These are phyloP conservation scores for Myriosclerotinia scirpicola DNA, from an alignment of 2,329 filamentous ascomycete genomes.

Conservation along the genomic window DNA sequence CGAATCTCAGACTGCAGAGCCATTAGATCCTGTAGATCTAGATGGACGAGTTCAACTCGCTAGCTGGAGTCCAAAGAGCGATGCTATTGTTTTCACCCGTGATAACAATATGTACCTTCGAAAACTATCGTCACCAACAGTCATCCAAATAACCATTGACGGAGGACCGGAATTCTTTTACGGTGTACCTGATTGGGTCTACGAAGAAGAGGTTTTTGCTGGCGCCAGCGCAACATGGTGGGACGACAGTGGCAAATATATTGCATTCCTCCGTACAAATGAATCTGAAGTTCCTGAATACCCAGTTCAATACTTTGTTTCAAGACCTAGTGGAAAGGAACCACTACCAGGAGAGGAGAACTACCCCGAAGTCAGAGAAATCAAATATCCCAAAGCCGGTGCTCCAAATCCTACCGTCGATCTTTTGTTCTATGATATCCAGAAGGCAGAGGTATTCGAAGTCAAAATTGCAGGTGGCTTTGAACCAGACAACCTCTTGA, in stretches of 20 bases:
- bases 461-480: constrained; percentile 79
- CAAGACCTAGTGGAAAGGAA: constrained; percentile 72
- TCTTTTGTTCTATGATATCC: constrained; percentile 83
- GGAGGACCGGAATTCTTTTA: constrained; percentile 90
- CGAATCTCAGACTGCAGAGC: constrained; percentile 70
- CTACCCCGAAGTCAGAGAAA: constrained; percentile 85
- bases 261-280: constrained; percentile 91
- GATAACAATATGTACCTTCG: constrained; percentile 90
- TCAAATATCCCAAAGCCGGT: constrained; percentile 97
- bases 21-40: constrained; percentile 69
- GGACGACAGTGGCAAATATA: constrained; percentile 83
- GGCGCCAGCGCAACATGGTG: constrained; percentile 90
- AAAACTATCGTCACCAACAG: constrained; percentile 49
- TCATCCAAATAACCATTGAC: constrained; percentile 73
- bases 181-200: constrained; percentile 96
- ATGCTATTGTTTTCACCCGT: constrained; percentile 84
- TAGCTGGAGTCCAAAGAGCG: constrained; percentile 82
- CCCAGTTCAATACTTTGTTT: constrained; percentile 90
- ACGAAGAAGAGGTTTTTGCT: constrained; percentile 78
- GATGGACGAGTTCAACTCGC: constrained; percentile 75
- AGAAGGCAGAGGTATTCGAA: constrained; percentile 73
- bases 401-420: constrained; percentile 90
- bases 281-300: constrained; percentile 90
- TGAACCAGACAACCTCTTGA: constrained; percentile 76
- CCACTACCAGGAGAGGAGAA: constrained; percentile 73